Evolutionary conservation across 202 grass and related monocot genomes (phyloP), one percentile per base, ranked within the genome.

Genomic region (Zoysia matrella): DNA sequence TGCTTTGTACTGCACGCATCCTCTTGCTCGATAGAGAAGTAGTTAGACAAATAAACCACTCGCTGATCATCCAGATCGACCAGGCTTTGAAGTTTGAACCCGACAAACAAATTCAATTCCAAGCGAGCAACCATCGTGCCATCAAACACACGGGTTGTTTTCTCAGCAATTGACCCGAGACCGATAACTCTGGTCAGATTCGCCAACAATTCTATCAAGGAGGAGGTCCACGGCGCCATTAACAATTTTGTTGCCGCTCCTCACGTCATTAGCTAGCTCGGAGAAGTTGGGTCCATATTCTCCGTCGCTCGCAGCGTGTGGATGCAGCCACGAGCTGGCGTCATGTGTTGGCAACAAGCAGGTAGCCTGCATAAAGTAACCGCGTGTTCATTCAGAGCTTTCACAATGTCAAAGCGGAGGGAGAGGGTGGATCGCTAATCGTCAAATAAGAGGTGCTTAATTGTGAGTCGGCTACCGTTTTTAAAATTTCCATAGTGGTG

Each of bases 1-100:
- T 42, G 73, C 67, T 49, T 52, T 47, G 76, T 50, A 85, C 82
- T 82, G 78, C 62, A 82, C 60, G 78, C 58, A 72, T 85, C 62
- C 76, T 64, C 71, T 11, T 69, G 42, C 44, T 14, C 67, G 54
- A 82, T 11, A 54, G 7, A 48, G 60, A 82, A 47, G 2, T 74
- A 74, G 36, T 40, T 14, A 43, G n/a, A 60, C 51, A 55, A 9
- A 67, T 52, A 88, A 73, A 60, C 11, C 68, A 44, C 66, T 52
- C 52, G 42, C 52, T 57, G 58, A 39, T 0, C 51, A 78, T 56
- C 2, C 60, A 40, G 16, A 22, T 22, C 22, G 22, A 7, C 46
- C 54, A 16, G 67, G 65, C 22, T 22, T 22, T 22, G 22, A 22
- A 22, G 66, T 82, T 82, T 89, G 73, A 85, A 85, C 14, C 78